Base-by-base conservation (phyloP, 768 basidiomycete species). In the Hericium alpestre region DNA sequence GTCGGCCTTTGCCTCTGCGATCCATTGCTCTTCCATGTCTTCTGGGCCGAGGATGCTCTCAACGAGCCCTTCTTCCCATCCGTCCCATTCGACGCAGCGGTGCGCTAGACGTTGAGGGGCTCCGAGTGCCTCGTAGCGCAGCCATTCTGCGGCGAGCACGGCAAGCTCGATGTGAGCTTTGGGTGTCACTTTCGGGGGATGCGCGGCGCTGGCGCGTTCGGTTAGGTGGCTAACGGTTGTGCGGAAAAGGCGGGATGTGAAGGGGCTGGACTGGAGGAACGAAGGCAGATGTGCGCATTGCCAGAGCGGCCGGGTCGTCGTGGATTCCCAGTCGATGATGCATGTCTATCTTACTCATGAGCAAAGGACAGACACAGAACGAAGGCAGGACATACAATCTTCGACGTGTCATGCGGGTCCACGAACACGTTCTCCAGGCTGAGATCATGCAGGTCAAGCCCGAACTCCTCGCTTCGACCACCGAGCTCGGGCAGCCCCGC, bases 281-380 rank as follows among this genome's bases (percentile, higher is more conserved):
- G 86, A 79, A 0, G 90, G 90, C 2, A 90, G 75, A 65, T 93
- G 90, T 0, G 90, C 87, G 58, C 82, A 84, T 18, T 86, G 84
- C 89, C 89, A 92, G 18, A 93, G 76, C 4, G 90, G 90, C 13
- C 90, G 78, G 9, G 84, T 89, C 11, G 87, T 89, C n/a, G 90
- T 91, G 15, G 90, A 88, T 67, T 93, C 90, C 90, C 88, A 91
- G 63, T 93, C 90, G 43, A 93, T 92, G 57, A 93, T 80, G 64
- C 87, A 88, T 1, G 88, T 87, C 90, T 93, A 64, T 12, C 59
- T 58, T 62, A 48, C 58, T 47, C 43, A 27, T 43, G 48, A 39
- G 41, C 8, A 4, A 52, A 1, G 22, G 39, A n/a, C 46, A 51
- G 37, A 54, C 50, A 51, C 32, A 53, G 20, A 38, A 32, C 76